A percentile compares a stretch with the other conserved stretches of the same genome.
Conservation (phyloP, 495 filamentous ascomycete genomes). For the Recurvomyces mirabilis region DNA sequence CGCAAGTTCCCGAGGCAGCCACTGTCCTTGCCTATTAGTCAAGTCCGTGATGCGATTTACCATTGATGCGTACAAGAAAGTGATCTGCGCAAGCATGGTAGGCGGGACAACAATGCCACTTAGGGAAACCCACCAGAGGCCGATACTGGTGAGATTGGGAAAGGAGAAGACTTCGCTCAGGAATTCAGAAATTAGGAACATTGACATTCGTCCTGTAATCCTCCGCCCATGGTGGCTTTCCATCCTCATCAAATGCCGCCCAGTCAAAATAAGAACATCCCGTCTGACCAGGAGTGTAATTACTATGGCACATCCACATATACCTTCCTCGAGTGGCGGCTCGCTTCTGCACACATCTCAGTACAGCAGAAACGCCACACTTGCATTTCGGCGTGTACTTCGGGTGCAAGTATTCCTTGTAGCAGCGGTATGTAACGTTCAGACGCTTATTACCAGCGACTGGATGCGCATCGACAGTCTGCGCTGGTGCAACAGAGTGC, state of each 20-base stretch:
- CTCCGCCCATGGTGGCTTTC: conserved; percentile 56
- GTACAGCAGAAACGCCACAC: conserved; percentile 58
- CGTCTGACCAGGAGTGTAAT: conserved; percentile 62
- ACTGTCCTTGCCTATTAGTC: too few relatives aligned
- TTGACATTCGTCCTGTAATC: conserved; percentile 18
- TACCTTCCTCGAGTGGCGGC: conserved; percentile 65
- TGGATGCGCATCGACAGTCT: conserved; percentile 69
- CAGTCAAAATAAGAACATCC: conserved; percentile 77
- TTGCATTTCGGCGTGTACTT: conserved; percentile 51
- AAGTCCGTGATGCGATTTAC: too few relatives aligned
- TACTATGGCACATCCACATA: conserved; percentile 89
- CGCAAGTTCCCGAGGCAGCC: too few relatives aligned
- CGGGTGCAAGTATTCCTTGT: conserved; percentile 64
- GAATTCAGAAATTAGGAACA: too few relatives aligned
- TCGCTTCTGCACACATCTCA: conserved; percentile 69
- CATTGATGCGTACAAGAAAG: too few relatives aligned
- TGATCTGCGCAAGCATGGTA: too few relatives aligned
- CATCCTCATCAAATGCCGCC: conserved; percentile 82
- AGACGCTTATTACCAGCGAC: conserved; percentile 67
- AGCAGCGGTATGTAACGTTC: conserved; percentile 90
- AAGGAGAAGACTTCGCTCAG: too few relatives aligned
- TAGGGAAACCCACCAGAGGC: too few relatives aligned
- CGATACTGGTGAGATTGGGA: too few relatives aligned
- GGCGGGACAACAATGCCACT: too few relatives aligned
- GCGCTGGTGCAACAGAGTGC: conserved; percentile 59